phyloP scores from a whole-genome alignment of 129 eudicot species.

The Centaurea solstitialis region DNA sequence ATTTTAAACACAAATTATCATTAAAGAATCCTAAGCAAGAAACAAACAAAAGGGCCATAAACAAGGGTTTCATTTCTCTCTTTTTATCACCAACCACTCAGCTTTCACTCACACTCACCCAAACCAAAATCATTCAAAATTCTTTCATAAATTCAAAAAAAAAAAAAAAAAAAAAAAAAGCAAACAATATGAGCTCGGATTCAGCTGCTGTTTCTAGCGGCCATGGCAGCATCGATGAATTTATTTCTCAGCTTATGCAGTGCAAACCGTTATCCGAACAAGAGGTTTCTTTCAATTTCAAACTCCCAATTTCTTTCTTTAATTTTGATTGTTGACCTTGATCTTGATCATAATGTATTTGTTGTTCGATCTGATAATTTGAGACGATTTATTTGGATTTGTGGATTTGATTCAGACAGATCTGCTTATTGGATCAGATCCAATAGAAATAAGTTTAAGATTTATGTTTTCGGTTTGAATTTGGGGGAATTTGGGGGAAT shows the following conservation, averaged over 20 bases:
- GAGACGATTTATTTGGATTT: neutral
- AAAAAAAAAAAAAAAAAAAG: neutral
- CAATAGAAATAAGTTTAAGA: neutral
- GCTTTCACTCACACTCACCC: neutral
- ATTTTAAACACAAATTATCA: too few relatives aligned
- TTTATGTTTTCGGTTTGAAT: neutral
- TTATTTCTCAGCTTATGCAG: constrained; percentile 77
- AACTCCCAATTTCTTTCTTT: neutral
- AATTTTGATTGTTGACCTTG: constrained; percentile 10
- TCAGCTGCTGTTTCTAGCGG: constrained; percentile 44
- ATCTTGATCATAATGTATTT: neutral
- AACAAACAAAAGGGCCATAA: neutral
- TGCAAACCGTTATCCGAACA: constrained; percentile 77
- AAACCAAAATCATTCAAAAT: neutral
- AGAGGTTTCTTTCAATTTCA: constrained; percentile 50
- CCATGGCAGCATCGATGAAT: constrained; percentile 59
- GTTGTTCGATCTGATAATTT: neutral
- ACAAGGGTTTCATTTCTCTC: neutral
- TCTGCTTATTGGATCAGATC: constrained; percentile 2
- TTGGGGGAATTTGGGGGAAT: neutral
- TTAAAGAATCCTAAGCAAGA: neutral
- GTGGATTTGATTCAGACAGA: neutral
- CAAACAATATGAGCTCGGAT: constrained; percentile 47
- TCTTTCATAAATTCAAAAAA: neutral
- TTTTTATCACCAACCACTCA: neutral